Evolutionary conservation across 768 basidiomycete species (phyloP).

Genomic region (Xerocomus spinulosus): DNA sequence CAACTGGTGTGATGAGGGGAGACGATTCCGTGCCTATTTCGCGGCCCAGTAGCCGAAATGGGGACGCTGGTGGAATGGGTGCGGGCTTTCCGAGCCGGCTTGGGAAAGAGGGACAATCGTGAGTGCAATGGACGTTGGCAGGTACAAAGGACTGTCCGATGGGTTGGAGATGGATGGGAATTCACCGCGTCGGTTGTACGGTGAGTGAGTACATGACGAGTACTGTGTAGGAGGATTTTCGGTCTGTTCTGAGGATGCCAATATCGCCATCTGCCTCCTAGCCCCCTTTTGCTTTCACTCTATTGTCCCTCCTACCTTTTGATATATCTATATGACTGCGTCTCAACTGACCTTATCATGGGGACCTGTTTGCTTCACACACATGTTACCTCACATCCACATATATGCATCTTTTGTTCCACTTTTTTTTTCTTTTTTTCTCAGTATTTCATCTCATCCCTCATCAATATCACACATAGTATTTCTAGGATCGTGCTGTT

Average conservation of each 20-base stretch:
- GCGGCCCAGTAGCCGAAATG: conserved; percentile 11
- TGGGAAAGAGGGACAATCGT: conserved; percentile 23
- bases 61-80: conserved; percentile 4
- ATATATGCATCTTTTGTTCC: background rate
- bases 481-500: too few species aligned
- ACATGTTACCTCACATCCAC: background rate
- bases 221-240: background rate
- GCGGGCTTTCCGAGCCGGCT: conserved; percentile 11
- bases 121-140: conserved; percentile 25
- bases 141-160: conserved; percentile 36
- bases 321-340: background rate
- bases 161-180: conserved; percentile 33
- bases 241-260: background rate
- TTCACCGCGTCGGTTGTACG: conserved; percentile 4
- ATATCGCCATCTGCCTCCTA: background rate
- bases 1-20: conserved; percentile 6
- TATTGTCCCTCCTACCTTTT: background rate
- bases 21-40: conserved; percentile 2
- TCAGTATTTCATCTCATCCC: too few species aligned
- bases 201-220: conserved; percentile 3
- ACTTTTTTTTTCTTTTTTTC: background rate
- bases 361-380: background rate
- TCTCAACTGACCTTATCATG: background rate
- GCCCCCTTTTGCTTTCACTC: background rate
- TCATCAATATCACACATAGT: too few species aligned